A percentile compares a stretch with the other conserved stretches of the same genome.
These are phyloP conservation scores for Arthroderma uncinatum DNA, from an alignment of 2,329 filamentous ascomycete species.

Conservation along the genomic window DNA sequence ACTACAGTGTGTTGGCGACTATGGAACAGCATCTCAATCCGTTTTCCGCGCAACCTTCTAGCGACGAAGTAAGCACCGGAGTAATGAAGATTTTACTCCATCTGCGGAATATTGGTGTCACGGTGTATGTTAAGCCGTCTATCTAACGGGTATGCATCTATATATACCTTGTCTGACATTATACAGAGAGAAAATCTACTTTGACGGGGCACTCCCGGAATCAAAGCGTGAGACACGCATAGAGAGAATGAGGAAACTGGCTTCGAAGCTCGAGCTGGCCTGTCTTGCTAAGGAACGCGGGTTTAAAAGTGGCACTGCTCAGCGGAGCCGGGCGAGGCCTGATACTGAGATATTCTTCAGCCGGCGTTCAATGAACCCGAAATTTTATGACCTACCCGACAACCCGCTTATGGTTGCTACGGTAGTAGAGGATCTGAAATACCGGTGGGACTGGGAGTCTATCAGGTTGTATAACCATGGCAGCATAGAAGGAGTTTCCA, in stretches of 20 bases:
- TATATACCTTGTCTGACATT: slow-evolving; percentile 5
- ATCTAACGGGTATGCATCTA: background rate
- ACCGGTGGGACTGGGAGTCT: slow-evolving; percentile 28
- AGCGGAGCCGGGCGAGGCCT: slow-evolving; percentile 9
- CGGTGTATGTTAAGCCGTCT: slow-evolving; percentile 45
- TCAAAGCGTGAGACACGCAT: slow-evolving; percentile 54
- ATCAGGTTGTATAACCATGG: slow-evolving; percentile 15
- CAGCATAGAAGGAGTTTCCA: slow-evolving; percentile 4
- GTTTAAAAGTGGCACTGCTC: slow-evolving; percentile 15
- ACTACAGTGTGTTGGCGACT: slow-evolving; percentile 44
- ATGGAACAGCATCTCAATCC: slow-evolving; percentile 33
- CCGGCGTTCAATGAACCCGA: slow-evolving; percentile 18
- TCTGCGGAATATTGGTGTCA: slow-evolving; percentile 45
- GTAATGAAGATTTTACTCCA: slow-evolving; percentile 53
- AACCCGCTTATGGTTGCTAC: slow-evolving; percentile 66
- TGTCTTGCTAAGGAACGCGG: slow-evolving; percentile 29
- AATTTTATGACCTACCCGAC: slow-evolving; percentile 35
- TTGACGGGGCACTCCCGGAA: slow-evolving; percentile 69
- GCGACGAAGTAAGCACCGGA: slow-evolving; percentile 50
- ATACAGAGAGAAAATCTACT: slow-evolving; percentile 58
- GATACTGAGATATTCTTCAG: slow-evolving; percentile 21
- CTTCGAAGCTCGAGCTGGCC: slow-evolving; percentile 45
- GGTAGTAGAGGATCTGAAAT: slow-evolving; percentile 58
- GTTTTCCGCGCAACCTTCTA: slow-evolving; percentile 47
- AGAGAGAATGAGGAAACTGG: slow-evolving; percentile 48